Evolutionary conservation across 2,329 filamentous ascomycete species (phyloP).

Genomic region (Beauveria sp.): DNA sequence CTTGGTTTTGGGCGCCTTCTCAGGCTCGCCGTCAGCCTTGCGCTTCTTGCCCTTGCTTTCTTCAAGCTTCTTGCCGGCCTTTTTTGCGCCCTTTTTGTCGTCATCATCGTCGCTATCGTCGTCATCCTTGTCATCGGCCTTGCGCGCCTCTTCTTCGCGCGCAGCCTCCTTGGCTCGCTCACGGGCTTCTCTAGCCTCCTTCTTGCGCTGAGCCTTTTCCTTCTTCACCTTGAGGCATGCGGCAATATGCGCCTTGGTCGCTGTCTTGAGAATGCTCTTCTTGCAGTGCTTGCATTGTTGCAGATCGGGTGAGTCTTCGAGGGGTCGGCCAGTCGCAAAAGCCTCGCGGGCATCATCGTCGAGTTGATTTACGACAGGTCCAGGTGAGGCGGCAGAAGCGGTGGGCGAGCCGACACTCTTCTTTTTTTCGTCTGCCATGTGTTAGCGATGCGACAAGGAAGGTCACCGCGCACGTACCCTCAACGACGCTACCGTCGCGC

Average conservation of each 20-base stretch:
- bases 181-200: constrained; percentile 63
- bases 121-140: constrained; percentile 42
- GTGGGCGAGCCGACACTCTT: constrained; percentile 35
- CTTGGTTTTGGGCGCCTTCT: constrained; percentile 78
- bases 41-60: constrained; percentile 69
- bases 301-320: constrained; percentile 72
- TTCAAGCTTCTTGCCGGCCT: constrained; percentile 55
- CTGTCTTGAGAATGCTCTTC: constrained; percentile 70
- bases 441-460: not conserved
- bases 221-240: constrained; percentile 80
- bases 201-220: constrained; percentile 70
- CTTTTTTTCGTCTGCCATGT: constrained; percentile 45
- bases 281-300: constrained; percentile 93
- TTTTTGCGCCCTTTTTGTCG: constrained; percentile 37
- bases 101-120: constrained; percentile 42
- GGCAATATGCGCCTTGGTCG: constrained; percentile 71
- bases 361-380: constrained; percentile 57
- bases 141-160: constrained; percentile 46
- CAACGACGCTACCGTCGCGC: constrained; percentile 57
- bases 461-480: constrained; percentile 39
- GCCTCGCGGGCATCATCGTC: constrained; percentile 70
- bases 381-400: constrained; percentile 38
- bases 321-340: constrained; percentile 72
- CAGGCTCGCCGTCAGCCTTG: constrained; percentile 67
- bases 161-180: constrained; percentile 59